These are phyloP conservation scores for Tephrocybe sp. DNA, from an alignment of 768 basidiomycete species.

Conservation along the genomic window DNA sequence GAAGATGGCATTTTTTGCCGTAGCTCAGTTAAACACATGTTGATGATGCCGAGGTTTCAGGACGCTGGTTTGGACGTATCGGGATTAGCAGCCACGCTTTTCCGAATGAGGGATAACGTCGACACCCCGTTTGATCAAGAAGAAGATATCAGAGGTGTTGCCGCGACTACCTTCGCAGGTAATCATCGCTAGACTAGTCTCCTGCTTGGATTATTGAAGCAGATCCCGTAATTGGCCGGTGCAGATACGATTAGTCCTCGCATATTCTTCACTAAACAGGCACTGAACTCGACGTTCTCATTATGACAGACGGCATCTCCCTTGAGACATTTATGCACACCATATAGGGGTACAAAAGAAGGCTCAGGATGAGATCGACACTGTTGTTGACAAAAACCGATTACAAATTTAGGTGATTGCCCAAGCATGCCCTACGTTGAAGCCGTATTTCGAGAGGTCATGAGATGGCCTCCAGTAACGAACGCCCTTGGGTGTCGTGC, in stretches of 20 bases:
- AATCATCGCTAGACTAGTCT: background rate
- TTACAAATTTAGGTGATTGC: conserved; percentile 35
- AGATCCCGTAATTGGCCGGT: background rate
- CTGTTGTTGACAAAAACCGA: conserved; percentile 31
- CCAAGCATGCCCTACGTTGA: conserved; percentile 35
- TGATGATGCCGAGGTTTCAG: background rate
- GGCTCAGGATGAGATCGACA: conserved; percentile 39
- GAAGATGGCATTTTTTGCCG: conserved; percentile 6
- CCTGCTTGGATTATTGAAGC: background rate
- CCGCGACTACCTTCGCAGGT: conserved; percentile 17
- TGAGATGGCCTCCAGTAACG: conserved; percentile 25
- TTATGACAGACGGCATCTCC: conserved; percentile 9
- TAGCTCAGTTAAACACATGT: background rate
- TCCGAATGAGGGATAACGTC: background rate
- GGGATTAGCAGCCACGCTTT: conserved; percentile 9
- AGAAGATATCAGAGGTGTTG: conserved; percentile 11
- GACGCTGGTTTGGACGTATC: conserved; percentile 3
- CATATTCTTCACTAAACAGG: background rate
- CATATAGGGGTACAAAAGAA: conserved; percentile 19
- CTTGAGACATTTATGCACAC: conserved; percentile 19
- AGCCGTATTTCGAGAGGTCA: conserved; percentile 35
- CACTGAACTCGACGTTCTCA: background rate
- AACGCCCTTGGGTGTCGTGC: background rate
- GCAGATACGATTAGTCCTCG: conserved; percentile 15
- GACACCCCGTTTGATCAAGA: conserved; percentile 3